phyloP scores from a whole-genome alignment of 129 eudicot species.

The Daucus carota region DNA sequence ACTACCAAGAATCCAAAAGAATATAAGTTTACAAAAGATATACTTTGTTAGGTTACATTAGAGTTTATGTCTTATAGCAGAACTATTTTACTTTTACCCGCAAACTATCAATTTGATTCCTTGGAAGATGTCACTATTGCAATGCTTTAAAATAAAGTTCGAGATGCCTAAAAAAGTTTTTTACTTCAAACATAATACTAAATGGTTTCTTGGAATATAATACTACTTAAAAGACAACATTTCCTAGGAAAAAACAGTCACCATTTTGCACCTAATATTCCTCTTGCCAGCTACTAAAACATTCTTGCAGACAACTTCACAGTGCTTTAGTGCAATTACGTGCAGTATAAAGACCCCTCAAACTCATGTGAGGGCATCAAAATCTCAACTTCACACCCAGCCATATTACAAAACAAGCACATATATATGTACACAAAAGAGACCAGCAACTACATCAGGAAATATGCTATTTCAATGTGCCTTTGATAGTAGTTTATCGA shows the following conservation, averaged over 20 bases:
- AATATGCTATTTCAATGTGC: constrained; percentile 19
- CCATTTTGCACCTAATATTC: background rate
- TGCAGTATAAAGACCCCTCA: constrained; percentile 9
- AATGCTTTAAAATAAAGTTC: background rate
- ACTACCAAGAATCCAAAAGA: background rate
- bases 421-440: background rate
- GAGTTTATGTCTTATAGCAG: background rate
- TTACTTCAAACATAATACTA: background rate
- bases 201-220: background rate
- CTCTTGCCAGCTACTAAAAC: background rate
- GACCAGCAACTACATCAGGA: background rate
- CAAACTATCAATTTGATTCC: background rate
- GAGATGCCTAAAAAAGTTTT: background rate
- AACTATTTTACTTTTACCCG: background rate
- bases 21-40: background rate
- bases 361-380: background rate
- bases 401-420: background rate
- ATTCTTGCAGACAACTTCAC: background rate
- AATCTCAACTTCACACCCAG: background rate
- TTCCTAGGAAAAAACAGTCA: background rate
- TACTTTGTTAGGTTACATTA: background rate
- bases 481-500: constrained; percentile 31
- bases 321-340: background rate
- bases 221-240: background rate
- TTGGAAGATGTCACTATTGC: background rate